A percentile compares a stretch with the other conserved stretches of the same genome.
These are phyloP conservation scores for Gastrolobium villosum DNA, from an alignment of 306 rosid species.

Conservation along the genomic window DNA sequence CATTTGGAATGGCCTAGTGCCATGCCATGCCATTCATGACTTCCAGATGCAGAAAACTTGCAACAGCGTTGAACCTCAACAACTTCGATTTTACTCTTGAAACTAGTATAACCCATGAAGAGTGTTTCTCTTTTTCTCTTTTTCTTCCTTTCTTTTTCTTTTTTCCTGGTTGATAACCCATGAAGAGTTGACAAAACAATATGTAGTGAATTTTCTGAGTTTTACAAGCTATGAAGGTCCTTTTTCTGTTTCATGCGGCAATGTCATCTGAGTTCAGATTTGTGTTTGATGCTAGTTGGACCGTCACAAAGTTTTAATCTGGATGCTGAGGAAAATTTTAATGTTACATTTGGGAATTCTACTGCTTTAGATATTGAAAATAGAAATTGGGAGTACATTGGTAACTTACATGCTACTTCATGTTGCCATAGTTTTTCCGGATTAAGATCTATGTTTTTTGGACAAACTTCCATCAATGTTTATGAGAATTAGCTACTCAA, in stretches of 20 bases:
- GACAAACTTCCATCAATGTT: too few relatives aligned
- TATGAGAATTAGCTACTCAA: too few relatives aligned
- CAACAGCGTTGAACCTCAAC: background rate
- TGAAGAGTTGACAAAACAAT: too few relatives aligned
- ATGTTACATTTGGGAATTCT: conserved; percentile 47
- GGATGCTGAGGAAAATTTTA: conserved; percentile 50
- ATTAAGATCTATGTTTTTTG: too few relatives aligned
- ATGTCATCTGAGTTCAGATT: conserved; percentile 79
- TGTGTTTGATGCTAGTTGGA: conserved; percentile 87
- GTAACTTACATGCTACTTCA: conserved; percentile 46
- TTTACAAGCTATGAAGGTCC: too few relatives aligned
- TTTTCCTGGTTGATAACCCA: too few relatives aligned
- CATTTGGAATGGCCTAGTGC: conserved; percentile 6
- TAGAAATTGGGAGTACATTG: conserved; percentile 80
- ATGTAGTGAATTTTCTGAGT: too few relatives aligned
- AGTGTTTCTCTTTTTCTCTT: too few relatives aligned
- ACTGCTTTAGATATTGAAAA: conserved; percentile 53
- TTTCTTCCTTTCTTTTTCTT: too few relatives aligned
- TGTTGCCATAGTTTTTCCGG: too few relatives aligned
- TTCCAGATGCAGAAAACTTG: conserved; percentile 32
- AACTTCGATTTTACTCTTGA: conserved; percentile 29
- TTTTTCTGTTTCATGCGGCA: conserved; percentile 64
- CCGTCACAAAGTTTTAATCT: conserved; percentile 70
- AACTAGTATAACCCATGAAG: too few relatives aligned
- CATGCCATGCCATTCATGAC: conserved; percentile 43